These are phyloP conservation scores for Phaeolepiota aurea DNA, from an alignment of 768 basidiomycete species.

Conservation along the genomic window DNA sequence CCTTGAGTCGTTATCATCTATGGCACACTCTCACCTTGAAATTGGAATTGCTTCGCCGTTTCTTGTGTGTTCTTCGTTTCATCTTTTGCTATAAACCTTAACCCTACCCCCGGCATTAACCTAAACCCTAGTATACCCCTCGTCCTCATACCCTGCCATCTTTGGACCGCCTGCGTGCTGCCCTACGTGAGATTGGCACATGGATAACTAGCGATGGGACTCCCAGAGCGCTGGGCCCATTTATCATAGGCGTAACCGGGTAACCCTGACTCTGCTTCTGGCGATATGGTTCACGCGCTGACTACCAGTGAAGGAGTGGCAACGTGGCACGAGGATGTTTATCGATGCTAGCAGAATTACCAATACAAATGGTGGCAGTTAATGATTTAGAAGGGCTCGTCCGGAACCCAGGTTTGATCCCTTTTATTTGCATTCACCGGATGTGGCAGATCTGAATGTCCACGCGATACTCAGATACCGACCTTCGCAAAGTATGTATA, in stretches of 20 bases:
- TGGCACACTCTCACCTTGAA: slow-evolving; percentile 74
- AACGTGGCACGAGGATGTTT: slow-evolving; percentile 77
- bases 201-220: slow-evolving; percentile 50
- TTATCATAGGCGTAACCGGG: slow-evolving; percentile 81
- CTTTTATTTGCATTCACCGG: not conserved
- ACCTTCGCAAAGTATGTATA: slow-evolving; percentile 43
- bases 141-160: slow-evolving; percentile 70
- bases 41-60: slow-evolving; percentile 78
- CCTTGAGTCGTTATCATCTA: slow-evolving; percentile 70
- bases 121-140: slow-evolving; percentile 51
- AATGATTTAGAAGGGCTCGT: slow-evolving; percentile 53
- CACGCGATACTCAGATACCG: slow-evolving; percentile 31
- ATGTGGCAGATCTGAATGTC: slow-evolving; percentile 1
- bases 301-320: slow-evolving; percentile 43
- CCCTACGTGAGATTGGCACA: slow-evolving; percentile 50
- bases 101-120: slow-evolving; percentile 2
- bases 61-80: slow-evolving; percentile 40
- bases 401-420: slow-evolving; percentile 35
- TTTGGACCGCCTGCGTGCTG: slow-evolving; percentile 39
- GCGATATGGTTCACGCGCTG: not conserved
- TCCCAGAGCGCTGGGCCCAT: slow-evolving; percentile 60
- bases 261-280: slow-evolving; percentile 20
- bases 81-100: not conserved
- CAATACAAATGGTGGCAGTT: slow-evolving; percentile 47
- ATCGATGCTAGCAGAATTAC: slow-evolving; percentile 65